These are phyloP conservation scores for Oehlia diaphana DNA, from an alignment of 192 early-diverging fungal genomes.

Conservation along the genomic window DNA sequence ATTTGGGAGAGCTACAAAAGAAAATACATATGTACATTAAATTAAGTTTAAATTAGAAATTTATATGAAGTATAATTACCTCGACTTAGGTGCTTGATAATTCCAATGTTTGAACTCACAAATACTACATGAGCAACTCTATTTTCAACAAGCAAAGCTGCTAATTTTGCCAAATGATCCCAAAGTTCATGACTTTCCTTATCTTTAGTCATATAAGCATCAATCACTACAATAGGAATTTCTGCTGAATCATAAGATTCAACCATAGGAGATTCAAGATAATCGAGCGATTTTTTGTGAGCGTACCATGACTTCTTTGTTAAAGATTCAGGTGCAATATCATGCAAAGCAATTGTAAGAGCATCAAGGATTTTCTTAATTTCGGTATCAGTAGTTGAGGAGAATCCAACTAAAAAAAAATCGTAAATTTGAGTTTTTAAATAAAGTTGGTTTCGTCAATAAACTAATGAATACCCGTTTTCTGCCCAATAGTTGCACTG, in stretches of 20 bases:
- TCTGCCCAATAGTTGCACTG: constrained; percentile 86
- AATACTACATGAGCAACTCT: constrained; percentile 90
- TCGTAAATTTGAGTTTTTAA: too few relatives aligned
- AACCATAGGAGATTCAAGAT: background rate
- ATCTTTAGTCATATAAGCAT: constrained; percentile 79
- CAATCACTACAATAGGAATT: constrained; percentile 89
- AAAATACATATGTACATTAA: background rate
- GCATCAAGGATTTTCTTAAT: constrained; percentile 83
- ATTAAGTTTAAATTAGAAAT: background rate
- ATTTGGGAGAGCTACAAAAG: constrained; percentile 58
- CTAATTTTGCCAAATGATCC: constrained; percentile 82
- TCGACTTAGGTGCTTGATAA: constrained; percentile 67
- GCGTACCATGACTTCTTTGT: constrained; percentile 3
- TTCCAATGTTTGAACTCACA: constrained; percentile 71
- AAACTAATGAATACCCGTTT: constrained; percentile 54
- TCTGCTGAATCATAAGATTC: constrained; percentile 46
- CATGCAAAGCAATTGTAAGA: constrained; percentile 68
- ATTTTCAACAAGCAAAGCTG: constrained; percentile 76
- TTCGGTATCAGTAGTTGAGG: constrained; percentile 81
- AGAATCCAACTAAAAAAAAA: constrained; percentile 50
- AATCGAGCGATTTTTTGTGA: background rate
- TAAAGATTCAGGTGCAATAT: constrained; percentile 36
- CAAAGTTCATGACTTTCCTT: constrained; percentile 63
- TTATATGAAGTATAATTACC: constrained; percentile 40
- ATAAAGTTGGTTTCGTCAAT: background rate